These are phyloP conservation scores for Picea mariana DNA, from an alignment of 83 land plant genomes.

Conservation along the genomic window DNA sequence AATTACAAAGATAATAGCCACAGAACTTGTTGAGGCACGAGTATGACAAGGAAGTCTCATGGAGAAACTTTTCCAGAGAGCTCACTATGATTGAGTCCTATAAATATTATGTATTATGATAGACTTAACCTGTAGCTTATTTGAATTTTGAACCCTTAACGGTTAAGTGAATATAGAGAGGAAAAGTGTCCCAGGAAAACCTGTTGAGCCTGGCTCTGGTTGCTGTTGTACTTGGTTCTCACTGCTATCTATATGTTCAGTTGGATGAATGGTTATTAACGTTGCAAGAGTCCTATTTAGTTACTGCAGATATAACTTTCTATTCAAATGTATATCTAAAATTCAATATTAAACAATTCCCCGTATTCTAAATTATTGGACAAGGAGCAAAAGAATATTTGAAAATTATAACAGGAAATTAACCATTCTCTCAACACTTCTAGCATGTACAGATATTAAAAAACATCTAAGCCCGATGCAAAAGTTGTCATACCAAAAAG, in stretches of 20 bases:
- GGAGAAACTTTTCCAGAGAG: background rate
- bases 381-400: too few relatives aligned
- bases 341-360: too few relatives aligned
- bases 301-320: background rate
- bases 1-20: background rate
- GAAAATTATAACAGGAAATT: too few relatives aligned
- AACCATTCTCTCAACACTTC: too few relatives aligned
- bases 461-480: too few relatives aligned
- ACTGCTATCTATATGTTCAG: background rate
- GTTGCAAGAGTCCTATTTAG: background rate
- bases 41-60: background rate
- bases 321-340: too few relatives aligned
- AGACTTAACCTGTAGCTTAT: background rate
- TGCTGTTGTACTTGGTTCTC: background rate
- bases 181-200: background rate
- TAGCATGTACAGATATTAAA: too few relatives aligned
- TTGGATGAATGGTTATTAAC: background rate
- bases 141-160: background rate
- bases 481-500: too few relatives aligned
- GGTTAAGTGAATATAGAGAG: background rate
- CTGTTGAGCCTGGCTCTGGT: background rate
- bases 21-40: background rate
- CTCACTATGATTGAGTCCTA: too few relatives aligned
- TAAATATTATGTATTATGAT: too few relatives aligned
- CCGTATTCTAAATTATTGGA: too few relatives aligned